Evolutionary conservation across 1,139 yeast species (phyloP), one percentile per base, ranked within the genome.

Genomic region (Suhomyces choctaworum): DNA sequence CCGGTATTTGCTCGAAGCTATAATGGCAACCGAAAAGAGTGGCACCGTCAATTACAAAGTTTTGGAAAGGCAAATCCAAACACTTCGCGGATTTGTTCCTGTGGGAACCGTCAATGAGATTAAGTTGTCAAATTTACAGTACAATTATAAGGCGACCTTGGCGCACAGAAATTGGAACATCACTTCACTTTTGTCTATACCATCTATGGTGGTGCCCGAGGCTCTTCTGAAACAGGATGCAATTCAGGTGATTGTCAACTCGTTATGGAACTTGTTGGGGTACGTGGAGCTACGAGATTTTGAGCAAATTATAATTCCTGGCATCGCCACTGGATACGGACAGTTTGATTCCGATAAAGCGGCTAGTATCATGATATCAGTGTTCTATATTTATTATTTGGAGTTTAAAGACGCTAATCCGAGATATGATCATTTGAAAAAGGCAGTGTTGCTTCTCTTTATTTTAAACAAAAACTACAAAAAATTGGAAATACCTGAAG

Each of bases 271-370:
- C 34, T 32, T 51, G 14, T 36, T 57, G 20, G 28, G 31, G 25
- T 37, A 38, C 7, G 32, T 32, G 3, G 24, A 35, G 16, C 25
- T 27, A 7, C 22, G 16, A 5, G 5, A 10, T 3, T 32, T 42
- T 19, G 34, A 32, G 5, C 48, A 47, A 19, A 27, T 55, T 24
- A 40, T 60, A n/a, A 36, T 59, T n/a, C 65, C 65, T 1, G 64
- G 60, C 1, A 41, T 59, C 6, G 65, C 62, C 2, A 52, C 62
- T 5, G 64, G 64, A 1, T 54, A 50, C 39, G 65, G 65, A 4
- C 42, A 45, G 5, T 32, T 58, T 8, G 49, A 48, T 23, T 44
- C 44, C 15, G 42, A 38, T 7, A 41, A 35, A 7, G 51, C 49
- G 11, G 54, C 59, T 5, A 47, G 46, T 13, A 32, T 51, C 5